phyloP scores from a whole-genome alignment of 805 yeast genomes.

The Lachancea meyersii region DNA sequence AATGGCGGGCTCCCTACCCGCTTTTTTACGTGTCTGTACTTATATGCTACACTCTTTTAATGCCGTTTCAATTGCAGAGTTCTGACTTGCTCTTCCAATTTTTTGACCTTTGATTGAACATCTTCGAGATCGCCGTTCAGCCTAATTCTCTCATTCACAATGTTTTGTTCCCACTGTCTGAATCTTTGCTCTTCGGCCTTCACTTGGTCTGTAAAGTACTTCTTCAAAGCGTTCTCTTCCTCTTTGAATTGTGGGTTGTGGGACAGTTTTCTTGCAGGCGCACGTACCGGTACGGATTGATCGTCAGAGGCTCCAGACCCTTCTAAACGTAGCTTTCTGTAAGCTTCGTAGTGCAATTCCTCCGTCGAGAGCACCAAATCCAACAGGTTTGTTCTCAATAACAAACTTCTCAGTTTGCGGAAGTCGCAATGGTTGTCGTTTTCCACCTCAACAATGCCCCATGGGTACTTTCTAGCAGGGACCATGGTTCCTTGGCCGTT shows the following conservation, averaged over 20 bases:
- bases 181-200: constrained; percentile 95
- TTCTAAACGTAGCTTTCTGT: constrained; percentile 66
- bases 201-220: constrained; percentile 93
- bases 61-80: constrained; percentile 39
- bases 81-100: constrained; percentile 70
- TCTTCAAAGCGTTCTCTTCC: constrained; percentile 90
- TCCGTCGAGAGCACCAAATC: constrained; percentile 76
- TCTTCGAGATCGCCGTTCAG: constrained; percentile 90
- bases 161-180: constrained; percentile 97
- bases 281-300: constrained; percentile 29
- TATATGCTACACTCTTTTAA: no score
- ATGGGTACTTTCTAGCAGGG: constrained; percentile 79
- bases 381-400: constrained; percentile 77
- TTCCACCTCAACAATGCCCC: constrained; percentile 88
- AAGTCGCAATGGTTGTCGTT: constrained; percentile 83
- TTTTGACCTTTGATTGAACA: constrained; percentile 69
- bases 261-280: constrained; percentile 45
- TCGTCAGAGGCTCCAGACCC: constrained; percentile 29
- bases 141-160: constrained; percentile 89
- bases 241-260: constrained; percentile 92
- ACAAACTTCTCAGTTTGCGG: constrained; percentile 68
- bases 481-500: constrained; percentile 56
- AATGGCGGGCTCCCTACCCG: no score
- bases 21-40: no score
- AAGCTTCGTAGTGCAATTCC: constrained; percentile 74